These are phyloP conservation scores for Pontederia paniculata DNA, from an alignment of 176 grass and related monocot genomes.

Conservation along the genomic window DNA sequence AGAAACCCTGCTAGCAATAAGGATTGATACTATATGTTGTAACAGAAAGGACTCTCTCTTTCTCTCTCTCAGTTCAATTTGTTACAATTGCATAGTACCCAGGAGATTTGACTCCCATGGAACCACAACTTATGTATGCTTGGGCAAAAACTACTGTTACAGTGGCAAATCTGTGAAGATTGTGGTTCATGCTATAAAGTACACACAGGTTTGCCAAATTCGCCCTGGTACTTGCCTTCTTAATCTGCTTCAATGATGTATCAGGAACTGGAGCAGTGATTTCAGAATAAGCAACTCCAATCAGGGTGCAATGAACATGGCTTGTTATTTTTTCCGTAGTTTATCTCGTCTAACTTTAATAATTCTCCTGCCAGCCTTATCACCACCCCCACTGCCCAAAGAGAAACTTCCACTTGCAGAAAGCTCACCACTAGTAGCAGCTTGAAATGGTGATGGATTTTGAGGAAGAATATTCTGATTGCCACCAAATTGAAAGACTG, in stretches of 20 bases:
- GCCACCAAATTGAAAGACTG: conserved; percentile 35
- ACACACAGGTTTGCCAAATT: too few species aligned
- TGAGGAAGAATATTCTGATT: conserved; percentile 29
- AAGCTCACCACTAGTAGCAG: conserved; percentile 42
- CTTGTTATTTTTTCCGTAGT: conserved; percentile 26
- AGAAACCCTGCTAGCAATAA: too few species aligned
- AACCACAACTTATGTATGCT: too few species aligned
- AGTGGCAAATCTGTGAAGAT: too few species aligned
- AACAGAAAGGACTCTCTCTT: too few species aligned
- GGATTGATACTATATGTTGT: too few species aligned
- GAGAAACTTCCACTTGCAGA: conserved; percentile 44
- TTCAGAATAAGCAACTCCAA: neutral
- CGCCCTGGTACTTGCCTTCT: too few species aligned
- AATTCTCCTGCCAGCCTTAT: conserved; percentile 41
- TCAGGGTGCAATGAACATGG: neutral
- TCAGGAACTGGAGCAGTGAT: neutral
- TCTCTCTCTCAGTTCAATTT: too few species aligned
- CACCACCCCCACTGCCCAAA: conserved; percentile 37
- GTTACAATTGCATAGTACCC: too few species aligned
- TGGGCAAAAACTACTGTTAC: too few species aligned
- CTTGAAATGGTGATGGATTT: conserved; percentile 25
- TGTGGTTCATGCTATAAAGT: too few species aligned
- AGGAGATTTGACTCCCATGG: too few species aligned
- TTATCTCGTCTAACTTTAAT: conserved; percentile 37
- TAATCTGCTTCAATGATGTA: neutral